Evolutionary conservation across 177 flowering plant genomes (phyloP), one percentile per base, ranked within the genome.

Genomic region (Vitis hybrid): DNA sequence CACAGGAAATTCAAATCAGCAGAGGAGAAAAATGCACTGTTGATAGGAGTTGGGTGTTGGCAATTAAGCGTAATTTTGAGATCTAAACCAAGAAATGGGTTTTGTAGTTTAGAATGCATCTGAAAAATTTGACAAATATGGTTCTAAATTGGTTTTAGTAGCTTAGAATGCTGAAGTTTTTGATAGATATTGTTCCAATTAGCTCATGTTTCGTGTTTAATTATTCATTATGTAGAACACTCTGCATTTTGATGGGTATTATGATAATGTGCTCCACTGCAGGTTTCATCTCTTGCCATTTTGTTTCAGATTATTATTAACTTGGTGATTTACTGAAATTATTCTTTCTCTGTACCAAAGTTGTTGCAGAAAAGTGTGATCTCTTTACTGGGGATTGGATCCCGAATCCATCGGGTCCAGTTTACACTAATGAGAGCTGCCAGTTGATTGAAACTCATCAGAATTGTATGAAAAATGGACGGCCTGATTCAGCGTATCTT

Each of bases 391-490:
- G 99, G 68, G 86, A 92, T 54, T 96, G 99, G 99, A 60, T 93
- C 67, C 90, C 86, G 1, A 73, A 90, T 63, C 87, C 85, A 14
- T 80, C 81, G 2, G 97, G 94, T 15, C 99, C 97, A 1, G 68
- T 68, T 40, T 96, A 96, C 84, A 90, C 89, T 9, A 92, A 91
- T 67, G 87, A 75, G 52, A 93, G 84, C 73, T 96, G 99, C 75
- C 71, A 59, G 5, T 66, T 82, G 3, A 84, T 96, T 62, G 91
- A 92, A 74, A 67, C 4, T 21, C 97, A 88, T 76, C 99, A 96
- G 81, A 92, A 96, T 73, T 96, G 99, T 75, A 90, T 93, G 88
- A 86, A 40, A 66, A 96, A 96, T 78, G 99, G 99, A 49, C 81
- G 99, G 32, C 93, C 97, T 1, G 98, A 96, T 80, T 59, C 84